phyloP scores from a whole-genome alignment of 305 asterid genomes.

The Rubia peregrina region DNA sequence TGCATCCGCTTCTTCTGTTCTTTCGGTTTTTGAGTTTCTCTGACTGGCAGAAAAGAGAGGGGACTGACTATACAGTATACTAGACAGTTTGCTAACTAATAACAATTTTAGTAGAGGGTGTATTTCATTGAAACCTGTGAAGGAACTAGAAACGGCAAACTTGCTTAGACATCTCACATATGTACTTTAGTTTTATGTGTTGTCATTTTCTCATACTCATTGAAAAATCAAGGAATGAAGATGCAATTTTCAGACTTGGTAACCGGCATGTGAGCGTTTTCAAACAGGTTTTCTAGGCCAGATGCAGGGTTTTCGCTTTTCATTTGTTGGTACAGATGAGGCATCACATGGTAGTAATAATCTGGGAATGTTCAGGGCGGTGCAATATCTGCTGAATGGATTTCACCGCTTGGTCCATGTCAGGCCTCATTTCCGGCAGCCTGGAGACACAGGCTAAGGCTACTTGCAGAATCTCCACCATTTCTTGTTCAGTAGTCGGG shows the following conservation, averaged over 20 bases:
- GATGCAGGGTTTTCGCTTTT: too few relatives aligned
- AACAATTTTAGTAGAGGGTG: background rate
- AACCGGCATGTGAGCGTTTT: too few relatives aligned
- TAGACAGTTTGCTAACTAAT: background rate
- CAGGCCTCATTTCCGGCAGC: constrained; percentile 57
- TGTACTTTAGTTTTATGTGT: background rate
- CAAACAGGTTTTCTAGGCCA: too few relatives aligned
- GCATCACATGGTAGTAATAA: background rate
- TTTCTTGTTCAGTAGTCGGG: constrained; percentile 51
- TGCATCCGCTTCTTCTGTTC: constrained; percentile 1
- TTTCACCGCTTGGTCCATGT: constrained; percentile 51
- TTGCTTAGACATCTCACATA: too few relatives aligned
- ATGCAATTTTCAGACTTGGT: background rate
- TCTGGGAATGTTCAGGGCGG: background rate
- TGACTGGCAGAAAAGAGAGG: background rate
- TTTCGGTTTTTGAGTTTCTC: background rate
- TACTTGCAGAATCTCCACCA: constrained; percentile 79
- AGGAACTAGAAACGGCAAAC: background rate
- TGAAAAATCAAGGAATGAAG: background rate
- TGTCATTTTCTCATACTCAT: background rate
- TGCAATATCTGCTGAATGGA: constrained; percentile 51
- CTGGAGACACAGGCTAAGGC: constrained; percentile 63
- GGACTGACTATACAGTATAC: background rate
- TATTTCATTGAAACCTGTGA: background rate
- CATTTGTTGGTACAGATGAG: background rate